Base-by-base conservation (phyloP, 2,329 filamentous ascomycete genomes). In the Hymenoscyphus fraxineus region DNA sequence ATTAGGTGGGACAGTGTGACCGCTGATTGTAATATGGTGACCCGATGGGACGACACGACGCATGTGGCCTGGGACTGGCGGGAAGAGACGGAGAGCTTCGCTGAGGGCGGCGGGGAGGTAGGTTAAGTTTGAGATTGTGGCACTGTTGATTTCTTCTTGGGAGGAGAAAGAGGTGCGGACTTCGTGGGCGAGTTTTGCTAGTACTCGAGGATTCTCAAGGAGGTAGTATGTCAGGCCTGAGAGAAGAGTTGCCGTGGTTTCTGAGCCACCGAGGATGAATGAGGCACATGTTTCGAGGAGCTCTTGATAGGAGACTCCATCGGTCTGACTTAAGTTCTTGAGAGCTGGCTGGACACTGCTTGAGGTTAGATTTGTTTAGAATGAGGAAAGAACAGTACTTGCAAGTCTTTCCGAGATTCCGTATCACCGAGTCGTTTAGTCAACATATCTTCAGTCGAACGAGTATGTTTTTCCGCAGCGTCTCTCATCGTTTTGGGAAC, bases 181-280 rank as follows among this genome's bases (percentile, higher is more conserved):
- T 65, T 83, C 82, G 0, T 72, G 66, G 2, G 72, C 73, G 2
- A 84, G 73, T 39, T 74, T 77, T 1, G 71, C 65, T 59, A 81
- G 68, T 0, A 74, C 72, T 1, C 74, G 10, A 4, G 64, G 65
- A n/a, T 66, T 64, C 10, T 31, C 59, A 7, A 66, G 54, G 12
- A 70, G 65, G 60, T 63, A 66, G 60, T 65, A 78, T 2, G 74
- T 73, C 6, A 71, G 72, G 1, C 77, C 78, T 0, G 75, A 76
- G 1, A 81, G 70, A 2, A 77, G 58, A 9, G 55, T 65, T 4
- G 78, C 78, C 0, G 77, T 75, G 2, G 79, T 80, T 64, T 78
- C 77, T 13, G 72, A 75, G 1, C 78, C 77, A 6, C 75, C 77
- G 6, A 77, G 58, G 6, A 78, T 63, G 40, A 63, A 41, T 7